phyloP scores from a whole-genome alignment of 305 asterid species.

The Rubia balearica region DNA sequence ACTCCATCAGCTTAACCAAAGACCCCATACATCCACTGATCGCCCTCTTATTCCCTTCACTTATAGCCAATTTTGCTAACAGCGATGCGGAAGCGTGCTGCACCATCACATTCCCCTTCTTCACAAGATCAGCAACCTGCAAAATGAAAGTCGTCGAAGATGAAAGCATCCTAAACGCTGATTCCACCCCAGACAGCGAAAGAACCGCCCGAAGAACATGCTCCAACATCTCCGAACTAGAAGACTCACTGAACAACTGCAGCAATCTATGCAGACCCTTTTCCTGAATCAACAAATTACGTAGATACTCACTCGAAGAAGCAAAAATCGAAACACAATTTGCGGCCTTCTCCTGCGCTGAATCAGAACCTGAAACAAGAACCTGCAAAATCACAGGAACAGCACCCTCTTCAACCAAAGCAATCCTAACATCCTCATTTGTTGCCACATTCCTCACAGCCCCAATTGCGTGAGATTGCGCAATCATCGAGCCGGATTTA shows the following conservation, averaged over 20 bases:
- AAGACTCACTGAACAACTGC: conserved; percentile 50
- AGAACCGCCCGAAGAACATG: conserved; percentile 66
- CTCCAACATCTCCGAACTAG: conserved; percentile 50
- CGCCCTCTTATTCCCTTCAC: conserved; percentile 66
- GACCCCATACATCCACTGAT: conserved; percentile 61
- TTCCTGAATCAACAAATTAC: conserved; percentile 48
- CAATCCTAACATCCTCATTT: conserved; percentile 57
- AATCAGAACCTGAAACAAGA: conserved; percentile 51
- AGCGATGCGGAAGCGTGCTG: conserved; percentile 78
- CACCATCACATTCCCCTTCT: conserved; percentile 60
- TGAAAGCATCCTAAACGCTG: conserved; percentile 51
- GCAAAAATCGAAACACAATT: conserved; percentile 67
- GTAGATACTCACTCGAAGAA: conserved; percentile 52
- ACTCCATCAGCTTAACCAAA: conserved; percentile 81
- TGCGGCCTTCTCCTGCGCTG: conserved; percentile 64
- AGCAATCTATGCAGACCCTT: conserved; percentile 57
- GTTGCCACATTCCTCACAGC: conserved; percentile 54
- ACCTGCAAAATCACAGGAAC: conserved; percentile 57
- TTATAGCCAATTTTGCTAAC: conserved; percentile 56
- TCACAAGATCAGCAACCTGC: conserved; percentile 59
- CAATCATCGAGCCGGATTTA: conserved; percentile 60
- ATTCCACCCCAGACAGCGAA: conserved; percentile 55
- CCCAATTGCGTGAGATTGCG: conserved; percentile 70
- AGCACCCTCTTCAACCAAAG: conserved; percentile 73
- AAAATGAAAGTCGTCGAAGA: conserved; percentile 50